Evolutionary conservation across 1,139 yeast species (phyloP).

Genomic region (Meyerozyma sp.): DNA sequence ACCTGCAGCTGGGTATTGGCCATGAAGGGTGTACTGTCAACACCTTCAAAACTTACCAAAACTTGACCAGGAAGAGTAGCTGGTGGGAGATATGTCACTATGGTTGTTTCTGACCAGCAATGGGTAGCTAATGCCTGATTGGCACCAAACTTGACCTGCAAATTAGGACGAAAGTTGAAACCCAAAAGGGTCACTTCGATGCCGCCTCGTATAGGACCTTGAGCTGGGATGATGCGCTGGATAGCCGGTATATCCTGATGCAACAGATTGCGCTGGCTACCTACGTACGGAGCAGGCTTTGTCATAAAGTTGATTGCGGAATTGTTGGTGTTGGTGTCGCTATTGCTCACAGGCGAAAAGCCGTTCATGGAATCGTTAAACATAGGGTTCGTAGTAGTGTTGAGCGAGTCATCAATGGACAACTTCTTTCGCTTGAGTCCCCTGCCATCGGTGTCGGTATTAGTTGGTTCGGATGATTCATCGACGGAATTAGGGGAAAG

Average conservation of each 20-base stretch:
- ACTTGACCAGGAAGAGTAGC: conserved; percentile 88
- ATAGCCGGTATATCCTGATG: conserved; percentile 46
- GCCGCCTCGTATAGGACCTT: conserved; percentile 94
- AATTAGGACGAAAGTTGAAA: conserved; percentile 75
- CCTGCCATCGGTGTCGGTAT: conserved; percentile 38
- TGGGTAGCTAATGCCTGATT: conserved; percentile 82
- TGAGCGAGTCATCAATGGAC: conserved; percentile 40
- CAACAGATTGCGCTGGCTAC: conserved; percentile 9
- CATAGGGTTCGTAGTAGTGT: conserved; percentile 37
- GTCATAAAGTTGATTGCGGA: conserved; percentile 20
- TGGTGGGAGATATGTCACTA: conserved; percentile 91
- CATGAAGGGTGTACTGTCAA: conserved; percentile 24
- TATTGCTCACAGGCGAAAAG: conserved; percentile 40
- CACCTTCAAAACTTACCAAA: conserved; percentile 69
- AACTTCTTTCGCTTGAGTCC: conserved; percentile 38
- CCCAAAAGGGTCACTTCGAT: conserved; percentile 90
- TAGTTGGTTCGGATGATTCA: conserved; percentile 60
- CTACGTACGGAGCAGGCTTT: conserved; percentile 1
- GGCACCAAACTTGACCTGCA: conserved; percentile 81
- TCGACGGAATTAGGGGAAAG: conserved; percentile 62
- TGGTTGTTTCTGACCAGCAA: conserved; percentile 93
- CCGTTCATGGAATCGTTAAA: conserved; percentile 39
- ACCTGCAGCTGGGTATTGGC: conserved; percentile 44
- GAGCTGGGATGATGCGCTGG: conserved; percentile 87
- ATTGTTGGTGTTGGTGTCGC: conserved; percentile 35